Base-by-base conservation (phyloP, 768 basidiomycete species). In the Leccinum uliginosum region DNA sequence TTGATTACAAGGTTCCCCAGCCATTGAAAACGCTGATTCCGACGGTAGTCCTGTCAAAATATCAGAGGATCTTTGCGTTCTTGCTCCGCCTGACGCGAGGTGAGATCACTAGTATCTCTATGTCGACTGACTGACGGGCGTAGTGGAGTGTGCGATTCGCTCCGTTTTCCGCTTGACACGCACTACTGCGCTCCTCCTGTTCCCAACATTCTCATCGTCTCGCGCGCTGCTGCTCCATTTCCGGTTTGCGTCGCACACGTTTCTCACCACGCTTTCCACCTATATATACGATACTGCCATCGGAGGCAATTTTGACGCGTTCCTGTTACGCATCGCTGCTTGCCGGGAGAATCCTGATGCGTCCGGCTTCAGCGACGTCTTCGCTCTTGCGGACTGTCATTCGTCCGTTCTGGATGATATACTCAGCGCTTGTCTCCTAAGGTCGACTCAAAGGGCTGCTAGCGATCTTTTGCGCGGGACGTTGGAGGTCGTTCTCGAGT, bases 1-100 rank as follows among this genome's bases (percentile, higher is more conserved):
- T 96, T 76, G 85, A 93, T 61, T 96, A 96, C 70, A 88, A 88
- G 63, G 86, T 91, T n/a, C 91, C 92, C 2, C 78, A 78, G n/a
- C 83, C 91, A 0, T 74, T 96, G 38, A 82, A 85, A 47, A 78
- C 85, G 11, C 67, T 96, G 10, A 87, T 96, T 30, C 83, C 90
- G 2, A 75, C 82, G 1, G 77, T 81, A 5, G 80, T 89, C 30
- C 71, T 94, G n/a, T 85, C 82, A 6, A 95, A 94, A 67, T 95
- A 95, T 66, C 90, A 93, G 61, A 77, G 89, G 40, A 76, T 94
- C 59, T 93, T 93, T 68, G 79, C 87, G 0, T 85, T 93, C 63
- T 80, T 93, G 48, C 74, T 96, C 32, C 80, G 92, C 29, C 74
- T 95, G 40, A 78, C 86, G 64, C 80, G 93, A 80, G 91, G 93